Evolutionary conservation across 176 grass and related monocot genomes (phyloP), one percentile per base, ranked within the genome.

Genomic region (Alloteropsis semialata): DNA sequence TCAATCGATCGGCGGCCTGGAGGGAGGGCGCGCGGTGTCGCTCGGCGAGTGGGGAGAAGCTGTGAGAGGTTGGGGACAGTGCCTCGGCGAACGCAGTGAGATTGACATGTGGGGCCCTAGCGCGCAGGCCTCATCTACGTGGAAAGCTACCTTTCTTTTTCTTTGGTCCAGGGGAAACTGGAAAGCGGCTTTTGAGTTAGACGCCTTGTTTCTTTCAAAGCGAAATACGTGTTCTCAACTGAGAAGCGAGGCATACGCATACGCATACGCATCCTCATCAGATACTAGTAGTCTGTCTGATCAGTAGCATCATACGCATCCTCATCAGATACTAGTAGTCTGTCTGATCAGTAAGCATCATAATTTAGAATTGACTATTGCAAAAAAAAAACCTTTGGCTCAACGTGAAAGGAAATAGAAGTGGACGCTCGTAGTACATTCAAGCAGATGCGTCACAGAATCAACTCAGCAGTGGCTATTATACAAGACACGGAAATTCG

Each of bases 61-160:
- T 17, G 66, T 42, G 50, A 48, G 29, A 5, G 34, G 5, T 3
- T 78, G 77, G 16, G 88, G 83, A 77, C 78, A 77, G 87, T 81
- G 36, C 27, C 54, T 41, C 32, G 3, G n/a, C 39, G 72, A 82
- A 21, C 1, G 28, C 30, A 21, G 57, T 45, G 10, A 29, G 42
- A 6, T 1, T 82, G 83, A 77, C 64, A 72, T n/a, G 71, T 24
- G 78, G 87, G 45, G 0, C 75, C 87, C 75, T 0, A 17, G 37
- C 17, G 37, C n/a, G 5, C 5, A 22, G 22, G 28, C n/a, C 29
- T 74, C 48, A 3, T 48, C 24, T 46, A 71, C 33, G 63, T 65
- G 63, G 63, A 65, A 65, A 65, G 32, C 5, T 10, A 16, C 11
- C 9, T 36, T 34, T 19, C 13, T 32, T 36, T 65, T 10, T 19